These are phyloP conservation scores for Eucalyptus sp. DNA, from an alignment of 345 rosid species.

Conservation along the genomic window DNA sequence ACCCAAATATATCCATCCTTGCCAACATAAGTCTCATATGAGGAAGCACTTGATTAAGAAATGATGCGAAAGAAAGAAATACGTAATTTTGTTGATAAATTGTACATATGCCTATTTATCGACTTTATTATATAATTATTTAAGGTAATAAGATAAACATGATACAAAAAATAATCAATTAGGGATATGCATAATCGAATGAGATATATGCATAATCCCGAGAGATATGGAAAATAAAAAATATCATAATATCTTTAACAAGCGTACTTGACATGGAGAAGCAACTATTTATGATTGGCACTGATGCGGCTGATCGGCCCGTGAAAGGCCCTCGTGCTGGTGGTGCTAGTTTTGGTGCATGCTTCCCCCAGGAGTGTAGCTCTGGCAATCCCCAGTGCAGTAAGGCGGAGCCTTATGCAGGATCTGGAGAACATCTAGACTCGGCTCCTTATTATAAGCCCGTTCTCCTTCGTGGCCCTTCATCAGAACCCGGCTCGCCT, in stretches of 20 bases:
- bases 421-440: background rate
- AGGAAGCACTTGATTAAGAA: background rate
- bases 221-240: background rate
- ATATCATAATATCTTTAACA: too few relatives aligned
- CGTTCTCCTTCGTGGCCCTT: background rate
- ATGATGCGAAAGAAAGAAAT: background rate
- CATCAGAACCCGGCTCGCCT: background rate
- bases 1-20: background rate
- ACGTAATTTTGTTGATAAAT: too few relatives aligned
- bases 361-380: background rate
- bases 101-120: background rate
- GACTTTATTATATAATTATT: fast-evolving
- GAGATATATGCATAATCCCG: background rate
- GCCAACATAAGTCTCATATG: too few relatives aligned
- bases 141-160: background rate
- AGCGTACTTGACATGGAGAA: background rate
- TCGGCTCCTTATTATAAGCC: background rate
- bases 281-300: too few relatives aligned
- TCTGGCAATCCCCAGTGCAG: background rate
- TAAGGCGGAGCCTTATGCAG: background rate
- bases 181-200: background rate
- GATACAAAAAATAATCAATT: too few relatives aligned
- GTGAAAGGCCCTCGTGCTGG: background rate
- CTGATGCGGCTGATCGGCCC: background rate
- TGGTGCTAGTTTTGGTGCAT: background rate